Conservation (phyloP, 2,329 filamentous ascomycete genomes). For the Verticillium nubilum region DNA sequence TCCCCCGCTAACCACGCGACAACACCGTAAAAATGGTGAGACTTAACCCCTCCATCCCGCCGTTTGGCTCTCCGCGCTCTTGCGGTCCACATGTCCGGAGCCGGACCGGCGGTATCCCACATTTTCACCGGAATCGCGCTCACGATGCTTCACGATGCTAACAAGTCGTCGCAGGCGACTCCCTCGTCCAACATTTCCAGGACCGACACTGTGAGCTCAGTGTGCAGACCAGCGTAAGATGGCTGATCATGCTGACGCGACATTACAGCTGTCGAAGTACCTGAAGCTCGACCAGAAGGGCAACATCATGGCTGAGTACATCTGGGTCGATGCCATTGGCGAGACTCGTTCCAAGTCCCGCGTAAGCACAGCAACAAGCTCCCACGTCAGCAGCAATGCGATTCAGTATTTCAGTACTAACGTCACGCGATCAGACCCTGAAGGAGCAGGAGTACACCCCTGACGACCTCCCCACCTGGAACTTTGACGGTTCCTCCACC, state of each 20-base stretch:
- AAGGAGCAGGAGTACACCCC: slow-evolving; percentile 43
- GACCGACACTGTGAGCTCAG: slow-evolving; percentile 27
- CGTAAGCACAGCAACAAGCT: slow-evolving; percentile 51
- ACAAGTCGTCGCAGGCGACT: slow-evolving; percentile 17
- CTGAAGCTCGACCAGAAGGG: slow-evolving; percentile 86
- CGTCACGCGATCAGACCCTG: slow-evolving; percentile 37
- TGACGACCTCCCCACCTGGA: slow-evolving; percentile 49
- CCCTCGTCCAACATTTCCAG: slow-evolving; percentile 21
- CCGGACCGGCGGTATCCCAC: neutral
- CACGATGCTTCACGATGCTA: slow-evolving; percentile 11
- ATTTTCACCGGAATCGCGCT: neutral
- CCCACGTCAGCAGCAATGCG: neutral
- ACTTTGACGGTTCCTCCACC: slow-evolving; percentile 75
- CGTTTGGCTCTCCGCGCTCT: neutral
- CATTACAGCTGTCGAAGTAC: slow-evolving; percentile 78
- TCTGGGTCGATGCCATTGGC: slow-evolving; percentile 87
- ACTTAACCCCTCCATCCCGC: neutral
- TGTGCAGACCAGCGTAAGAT: neutral
- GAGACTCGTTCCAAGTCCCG: slow-evolving; percentile 91
- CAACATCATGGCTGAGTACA: slow-evolving; percentile 86
- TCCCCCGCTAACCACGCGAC: neutral
- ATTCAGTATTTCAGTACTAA: neutral
- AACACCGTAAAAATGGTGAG: neutral
- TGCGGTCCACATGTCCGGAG: neutral
- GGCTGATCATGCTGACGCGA: slow-evolving; percentile 4